Percentiles rank a stretch among this genome's conserved stretches.
phyloP scores from a whole-genome alignment of 2,329 filamentous ascomycete species.

The Lecanicillium sp. region DNA sequence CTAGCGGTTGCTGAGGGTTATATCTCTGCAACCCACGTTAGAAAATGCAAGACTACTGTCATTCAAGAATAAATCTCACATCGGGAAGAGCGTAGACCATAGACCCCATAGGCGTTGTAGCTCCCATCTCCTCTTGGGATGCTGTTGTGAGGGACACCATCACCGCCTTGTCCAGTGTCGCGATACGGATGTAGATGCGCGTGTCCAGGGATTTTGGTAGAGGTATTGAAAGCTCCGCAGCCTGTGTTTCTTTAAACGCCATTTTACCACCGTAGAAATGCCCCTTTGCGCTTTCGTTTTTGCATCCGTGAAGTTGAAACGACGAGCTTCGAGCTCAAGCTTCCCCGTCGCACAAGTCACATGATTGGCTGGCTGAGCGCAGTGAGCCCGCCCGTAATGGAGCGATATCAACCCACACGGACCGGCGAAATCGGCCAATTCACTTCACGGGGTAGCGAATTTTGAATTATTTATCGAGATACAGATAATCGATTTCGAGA shows the following conservation, averaged over 20 bases:
- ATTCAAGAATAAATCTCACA: slow-evolving; percentile 38
- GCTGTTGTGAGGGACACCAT: slow-evolving; percentile 57
- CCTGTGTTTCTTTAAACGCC: slow-evolving; percentile 18
- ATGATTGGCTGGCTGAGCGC: neutral
- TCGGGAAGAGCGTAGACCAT: slow-evolving; percentile 93
- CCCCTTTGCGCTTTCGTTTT: neutral
- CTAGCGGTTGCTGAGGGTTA: slow-evolving; percentile 57
- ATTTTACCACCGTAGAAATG: slow-evolving; percentile 16
- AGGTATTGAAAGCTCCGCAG: slow-evolving; percentile 48
- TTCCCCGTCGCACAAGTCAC: slow-evolving; percentile 4
- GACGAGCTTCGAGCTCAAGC: neutral
- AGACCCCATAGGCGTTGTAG: slow-evolving; percentile 63
- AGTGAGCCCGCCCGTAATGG: neutral
- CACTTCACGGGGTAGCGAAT: neutral
- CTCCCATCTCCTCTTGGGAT: slow-evolving; percentile 44
- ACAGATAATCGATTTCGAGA: too few species aligned
- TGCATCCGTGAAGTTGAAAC: neutral
- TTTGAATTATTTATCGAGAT: neutral
- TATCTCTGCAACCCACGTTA: slow-evolving; percentile 35
- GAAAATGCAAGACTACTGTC: slow-evolving; percentile 6
- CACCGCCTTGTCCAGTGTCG: slow-evolving; percentile 50
- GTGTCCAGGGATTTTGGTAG: slow-evolving; percentile 56
- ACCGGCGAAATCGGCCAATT: neutral
- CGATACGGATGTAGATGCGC: slow-evolving; percentile 55
- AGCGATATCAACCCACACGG: slow-evolving; percentile 6